Evolutionary conservation across 2,329 filamentous ascomycete species (phyloP), one percentile per base, ranked within the genome.

Genomic region (Diaporthe amygdali): DNA sequence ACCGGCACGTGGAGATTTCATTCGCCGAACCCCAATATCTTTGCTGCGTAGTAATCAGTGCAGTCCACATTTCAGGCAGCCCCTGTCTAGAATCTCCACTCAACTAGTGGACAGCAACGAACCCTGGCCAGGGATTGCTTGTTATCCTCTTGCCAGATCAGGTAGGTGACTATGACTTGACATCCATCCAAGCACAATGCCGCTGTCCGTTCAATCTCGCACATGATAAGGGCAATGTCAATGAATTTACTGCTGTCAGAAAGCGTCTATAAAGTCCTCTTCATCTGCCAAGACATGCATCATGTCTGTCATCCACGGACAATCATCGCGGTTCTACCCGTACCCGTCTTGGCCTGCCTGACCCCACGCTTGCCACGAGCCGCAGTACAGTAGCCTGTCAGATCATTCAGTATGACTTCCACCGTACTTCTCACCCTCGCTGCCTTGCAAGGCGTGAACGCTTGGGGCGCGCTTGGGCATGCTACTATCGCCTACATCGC

Each of bases 401-500:
- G 5, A 64, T 39, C 12, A 25, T 10, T 22, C 39, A 68, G 15
- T 0, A 72, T 72, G 70, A n/a, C 46, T n/a, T 69, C 66, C 7
- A 14, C 25, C 44, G 3, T 74, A 39, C 22, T 74, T 15, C 20
- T 74, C 4, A 72, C 63, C n/a, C 37, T 71, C 17, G 66, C 68
- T 22, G 55, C 64, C 12, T 20, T 74, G 47, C 67, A 69, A 27
- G 67, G 72, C 30, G 73, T 63, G 27, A 56, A 51, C 6, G 72
- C 72, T 5, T 74, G 73, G 73, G 73, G 73, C 5, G 15, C 70
- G 10, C 76, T 83, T 8, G 82, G 82, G 14, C 82, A 84, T 71
- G 78, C 80, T 46, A 83, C 82, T 1, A 78, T 83, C 22, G 82
- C 82, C 15, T 81, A 81, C 64, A 75, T 84, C 7, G 81, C 82